These are phyloP conservation scores for Xylaria polymorpha DNA, from an alignment of 2,329 filamentous ascomycete species.

Conservation along the genomic window DNA sequence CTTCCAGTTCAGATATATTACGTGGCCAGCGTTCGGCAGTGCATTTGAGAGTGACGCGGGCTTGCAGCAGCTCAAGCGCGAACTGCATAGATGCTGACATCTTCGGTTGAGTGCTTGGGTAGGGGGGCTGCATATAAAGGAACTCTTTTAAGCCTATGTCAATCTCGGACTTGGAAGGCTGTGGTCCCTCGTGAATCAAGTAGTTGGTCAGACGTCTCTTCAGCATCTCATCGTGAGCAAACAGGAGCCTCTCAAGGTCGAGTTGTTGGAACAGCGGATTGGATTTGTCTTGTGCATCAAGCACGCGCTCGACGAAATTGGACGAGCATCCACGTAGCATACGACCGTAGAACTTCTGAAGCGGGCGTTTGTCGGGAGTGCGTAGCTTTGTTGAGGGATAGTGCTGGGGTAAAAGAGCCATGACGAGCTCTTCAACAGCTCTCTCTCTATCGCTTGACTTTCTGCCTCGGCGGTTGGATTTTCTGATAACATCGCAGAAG, in stretches of 20 bases:
- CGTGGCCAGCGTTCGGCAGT: slow-evolving; percentile 30
- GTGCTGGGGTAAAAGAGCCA: slow-evolving; percentile 35
- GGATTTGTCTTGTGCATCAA: slow-evolving; percentile 29
- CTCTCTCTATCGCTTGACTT: slow-evolving; percentile 34
- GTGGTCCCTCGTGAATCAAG: slow-evolving; percentile 30
- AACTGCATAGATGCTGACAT: slow-evolving; percentile 36
- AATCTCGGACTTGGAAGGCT: slow-evolving; percentile 26
- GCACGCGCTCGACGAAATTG: slow-evolving; percentile 28
- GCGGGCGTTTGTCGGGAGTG: slow-evolving; percentile 29
- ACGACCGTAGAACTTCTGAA: slow-evolving; percentile 31
- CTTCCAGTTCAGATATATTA: slow-evolving; percentile 18
- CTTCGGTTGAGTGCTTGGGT: slow-evolving; percentile 21
- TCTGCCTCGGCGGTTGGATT: slow-evolving; percentile 23
- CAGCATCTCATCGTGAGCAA: slow-evolving; percentile 30
- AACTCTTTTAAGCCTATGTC: slow-evolving; percentile 25
- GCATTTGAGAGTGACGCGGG: slow-evolving; percentile 16
- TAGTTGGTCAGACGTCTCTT: slow-evolving; percentile 31
- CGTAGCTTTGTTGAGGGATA: slow-evolving; percentile 29
- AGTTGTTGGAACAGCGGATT: slow-evolving; percentile 35
- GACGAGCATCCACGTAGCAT: slow-evolving; percentile 36
- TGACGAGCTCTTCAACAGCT: slow-evolving; percentile 27
- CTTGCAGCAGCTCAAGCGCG: slow-evolving; percentile 31
- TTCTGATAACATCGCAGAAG: slow-evolving; percentile 28
- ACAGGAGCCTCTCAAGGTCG: slow-evolving; percentile 12
- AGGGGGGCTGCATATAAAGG: slow-evolving; percentile 24